Percentiles rank a stretch among this genome's conserved stretches.
These are phyloP conservation scores for Trichomonascaceae sp. DNA, from an alignment of 1,139 yeast species.

Conservation along the genomic window DNA sequence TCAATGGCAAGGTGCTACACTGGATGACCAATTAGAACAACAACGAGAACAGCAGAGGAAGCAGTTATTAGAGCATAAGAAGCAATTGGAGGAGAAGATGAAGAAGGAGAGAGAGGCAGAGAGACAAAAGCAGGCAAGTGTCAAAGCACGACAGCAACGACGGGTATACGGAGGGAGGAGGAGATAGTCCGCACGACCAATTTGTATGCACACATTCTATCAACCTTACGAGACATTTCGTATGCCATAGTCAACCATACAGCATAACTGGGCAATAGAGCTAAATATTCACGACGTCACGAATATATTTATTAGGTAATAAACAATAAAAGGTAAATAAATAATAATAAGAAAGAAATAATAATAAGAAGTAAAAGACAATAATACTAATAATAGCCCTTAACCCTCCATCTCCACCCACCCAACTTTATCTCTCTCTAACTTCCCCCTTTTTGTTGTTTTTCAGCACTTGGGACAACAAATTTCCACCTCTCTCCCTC, in stretches of 20 bases:
- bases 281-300: no score
- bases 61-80: slow-evolving; percentile 21
- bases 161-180: slow-evolving; percentile 22
- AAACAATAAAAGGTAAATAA: no score
- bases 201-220: no score
- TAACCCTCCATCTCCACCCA: neutral
- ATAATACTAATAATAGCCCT: neutral
- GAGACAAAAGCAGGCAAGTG: slow-evolving; percentile 17
- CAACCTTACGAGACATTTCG: no score
- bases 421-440: neutral
- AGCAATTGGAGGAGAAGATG: slow-evolving; percentile 16
- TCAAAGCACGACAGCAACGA: slow-evolving; percentile 18
- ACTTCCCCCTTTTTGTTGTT: neutral
- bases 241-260: no score
- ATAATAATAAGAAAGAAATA: no score
- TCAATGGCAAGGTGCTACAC: slow-evolving; percentile 31
- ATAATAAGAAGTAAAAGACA: neutral
- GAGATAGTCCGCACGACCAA: neutral
- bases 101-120: slow-evolving; percentile 13
- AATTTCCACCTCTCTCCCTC: neutral
- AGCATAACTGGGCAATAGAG: no score
- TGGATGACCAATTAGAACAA: slow-evolving; percentile 24
- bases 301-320: no score
- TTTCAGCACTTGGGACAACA: neutral
- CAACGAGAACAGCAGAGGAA: slow-evolving; percentile 19